These are phyloP conservation scores for Boletus putidus DNA, from an alignment of 1,284 basidiomycete species.

Conservation along the genomic window DNA sequence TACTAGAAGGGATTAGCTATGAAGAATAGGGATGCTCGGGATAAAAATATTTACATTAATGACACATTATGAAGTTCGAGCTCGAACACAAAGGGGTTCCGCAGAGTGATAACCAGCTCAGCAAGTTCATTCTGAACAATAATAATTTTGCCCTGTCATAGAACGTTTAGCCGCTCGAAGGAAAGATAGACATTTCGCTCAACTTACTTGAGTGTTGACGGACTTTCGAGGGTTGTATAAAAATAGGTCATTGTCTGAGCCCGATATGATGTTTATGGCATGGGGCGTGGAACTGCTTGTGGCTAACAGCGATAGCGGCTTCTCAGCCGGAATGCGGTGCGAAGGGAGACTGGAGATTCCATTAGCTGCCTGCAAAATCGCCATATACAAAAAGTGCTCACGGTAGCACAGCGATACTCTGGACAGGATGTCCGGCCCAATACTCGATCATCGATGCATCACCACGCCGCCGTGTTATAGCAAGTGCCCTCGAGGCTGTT, in stretches of 20 bases:
- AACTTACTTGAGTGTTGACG: slow-evolving; percentile 55
- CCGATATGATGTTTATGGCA: slow-evolving; percentile 48
- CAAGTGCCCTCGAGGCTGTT: slow-evolving; percentile 66
- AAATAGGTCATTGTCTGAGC: slow-evolving; percentile 72
- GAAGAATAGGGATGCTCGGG: neutral
- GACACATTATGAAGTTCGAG: slow-evolving; percentile 81
- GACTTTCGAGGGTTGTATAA: slow-evolving; percentile 83
- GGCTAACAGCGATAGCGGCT: slow-evolving; percentile 57
- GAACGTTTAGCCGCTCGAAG: slow-evolving; percentile 9
- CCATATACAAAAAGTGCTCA: slow-evolving; percentile 43
- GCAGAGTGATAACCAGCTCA: slow-evolving; percentile 81
- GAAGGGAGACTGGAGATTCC: slow-evolving; percentile 58
- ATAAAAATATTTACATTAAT: slow-evolving; percentile 60
- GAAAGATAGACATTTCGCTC: neutral
- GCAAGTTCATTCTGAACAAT: slow-evolving; percentile 83
- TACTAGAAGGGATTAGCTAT: slow-evolving; percentile 48
- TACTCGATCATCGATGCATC: slow-evolving; percentile 70
- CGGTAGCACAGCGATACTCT: slow-evolving; percentile 78
- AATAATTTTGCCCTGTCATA: slow-evolving; percentile 53
- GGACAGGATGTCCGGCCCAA: slow-evolving; percentile 79
- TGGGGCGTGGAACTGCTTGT: slow-evolving; percentile 41
- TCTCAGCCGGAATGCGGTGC: slow-evolving; percentile 73
- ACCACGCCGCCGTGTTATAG: slow-evolving; percentile 74
- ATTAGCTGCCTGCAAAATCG: slow-evolving; percentile 10
- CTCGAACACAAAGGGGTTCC: slow-evolving; percentile 90